These are phyloP conservation scores for Pyropia haitanensis DNA, from an alignment of 23 red algal species.

Conservation along the genomic window DNA sequence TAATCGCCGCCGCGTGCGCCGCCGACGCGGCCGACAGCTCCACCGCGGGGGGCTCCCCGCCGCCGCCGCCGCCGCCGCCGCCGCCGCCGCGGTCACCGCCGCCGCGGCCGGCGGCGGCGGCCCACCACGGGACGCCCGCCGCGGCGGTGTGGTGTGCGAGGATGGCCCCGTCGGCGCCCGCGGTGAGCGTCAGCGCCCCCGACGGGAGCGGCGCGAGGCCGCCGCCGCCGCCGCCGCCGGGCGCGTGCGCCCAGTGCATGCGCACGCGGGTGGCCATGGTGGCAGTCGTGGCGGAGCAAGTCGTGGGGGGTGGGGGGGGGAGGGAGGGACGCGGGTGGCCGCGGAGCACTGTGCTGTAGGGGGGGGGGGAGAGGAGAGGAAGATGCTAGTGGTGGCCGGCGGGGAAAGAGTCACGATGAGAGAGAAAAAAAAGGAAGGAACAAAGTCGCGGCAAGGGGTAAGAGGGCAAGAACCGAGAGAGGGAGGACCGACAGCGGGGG, in stretches of 20 bases:
- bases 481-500: no score
- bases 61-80: constrained; percentile 6
- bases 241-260: constrained; percentile 38
- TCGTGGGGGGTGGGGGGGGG: not conserved
- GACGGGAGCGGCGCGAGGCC: constrained; percentile 10
- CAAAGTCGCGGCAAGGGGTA: no score
- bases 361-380: not conserved
- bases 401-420: not conserved
- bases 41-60: constrained; percentile 12
- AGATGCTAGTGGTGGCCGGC: not conserved
- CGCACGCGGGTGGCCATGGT: constrained; percentile 29
- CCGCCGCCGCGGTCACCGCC: not conserved
- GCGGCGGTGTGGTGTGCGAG: constrained; percentile 24
- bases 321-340: not conserved
- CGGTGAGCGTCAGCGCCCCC: constrained; percentile 24
- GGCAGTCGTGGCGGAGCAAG: not conserved
- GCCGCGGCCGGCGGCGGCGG: not conserved
- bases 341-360: not conserved
- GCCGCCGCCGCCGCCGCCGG: constrained; percentile 22
- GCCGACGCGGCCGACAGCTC: constrained; percentile 16
- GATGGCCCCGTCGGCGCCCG: constrained; percentile 36
- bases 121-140: not conserved
- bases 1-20: constrained; percentile 31
- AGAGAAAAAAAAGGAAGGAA: no score
- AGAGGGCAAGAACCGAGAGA: no score